Evolutionary conservation across 352 stramenopile genomes (phyloP).

Genomic region (Phytophthora ohioensis): DNA sequence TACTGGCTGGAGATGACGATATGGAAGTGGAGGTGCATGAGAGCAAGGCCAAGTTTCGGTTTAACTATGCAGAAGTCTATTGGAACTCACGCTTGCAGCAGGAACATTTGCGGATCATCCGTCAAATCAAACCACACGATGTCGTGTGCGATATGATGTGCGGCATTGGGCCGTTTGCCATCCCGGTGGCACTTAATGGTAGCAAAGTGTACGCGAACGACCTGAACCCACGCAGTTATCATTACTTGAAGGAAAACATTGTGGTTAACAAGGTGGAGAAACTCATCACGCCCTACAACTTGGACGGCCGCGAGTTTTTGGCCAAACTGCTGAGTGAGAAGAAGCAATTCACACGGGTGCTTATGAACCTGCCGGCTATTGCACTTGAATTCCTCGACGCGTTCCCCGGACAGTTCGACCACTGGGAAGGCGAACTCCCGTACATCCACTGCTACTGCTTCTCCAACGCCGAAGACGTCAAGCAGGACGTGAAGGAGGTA

Average conservation of each 20-base stretch:
- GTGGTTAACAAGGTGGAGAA: constrained; percentile 91
- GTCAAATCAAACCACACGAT: constrained; percentile 63
- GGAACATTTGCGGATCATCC: constrained; percentile 94
- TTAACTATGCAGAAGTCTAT: constrained; percentile 98
- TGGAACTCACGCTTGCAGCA: constrained; percentile 97
- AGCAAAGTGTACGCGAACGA: constrained; percentile 94
- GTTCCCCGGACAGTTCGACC: constrained; percentile 71
- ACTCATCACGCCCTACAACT: constrained; percentile 89
- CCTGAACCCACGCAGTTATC: constrained; percentile 91
- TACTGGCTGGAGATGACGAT: constrained; percentile 90
- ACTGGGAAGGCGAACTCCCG: constrained; percentile 77
- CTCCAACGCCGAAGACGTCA: constrained; percentile 78
- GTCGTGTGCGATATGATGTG: constrained; percentile 97
- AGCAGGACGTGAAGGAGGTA: constrained; percentile 79
- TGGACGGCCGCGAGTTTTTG: constrained; percentile 95
- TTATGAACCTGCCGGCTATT: constrained; percentile 97
- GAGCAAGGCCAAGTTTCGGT: constrained; percentile 92
- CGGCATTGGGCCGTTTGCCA: constrained; percentile 96
- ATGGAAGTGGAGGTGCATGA: constrained; percentile 93
- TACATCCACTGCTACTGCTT: constrained; percentile 97
- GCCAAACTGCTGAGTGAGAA: constrained; percentile 72
- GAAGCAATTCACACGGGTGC: constrained; percentile 89
- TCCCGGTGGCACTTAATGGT: constrained; percentile 91
- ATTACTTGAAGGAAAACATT: constrained; percentile 94
- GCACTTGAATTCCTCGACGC: constrained; percentile 95